A percentile compares a stretch with the other conserved stretches of the same genome.
These are phyloP conservation scores for Naganishia sp. DNA, from an alignment of 1,284 basidiomycete genomes.

Conservation along the genomic window DNA sequence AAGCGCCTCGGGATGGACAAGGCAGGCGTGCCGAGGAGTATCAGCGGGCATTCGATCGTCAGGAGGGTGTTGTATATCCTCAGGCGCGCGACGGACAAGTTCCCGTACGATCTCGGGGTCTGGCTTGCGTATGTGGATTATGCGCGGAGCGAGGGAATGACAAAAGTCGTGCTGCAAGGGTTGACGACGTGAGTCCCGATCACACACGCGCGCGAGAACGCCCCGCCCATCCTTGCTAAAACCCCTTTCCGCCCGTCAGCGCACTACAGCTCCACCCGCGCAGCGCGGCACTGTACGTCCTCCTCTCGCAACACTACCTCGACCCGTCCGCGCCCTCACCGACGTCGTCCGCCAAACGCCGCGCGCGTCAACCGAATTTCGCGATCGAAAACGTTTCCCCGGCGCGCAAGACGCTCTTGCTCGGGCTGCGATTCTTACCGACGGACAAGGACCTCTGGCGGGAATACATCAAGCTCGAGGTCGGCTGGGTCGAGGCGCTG, in stretches of 20 bases:
- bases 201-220: too few relatives aligned
- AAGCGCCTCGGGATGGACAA: conserved; percentile 58
- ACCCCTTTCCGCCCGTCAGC: conserved; percentile 51
- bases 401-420: conserved; percentile 79
- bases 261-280: conserved; percentile 85
- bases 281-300: conserved; percentile 75
- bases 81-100: conserved; percentile 82
- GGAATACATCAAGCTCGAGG: conserved; percentile 87
- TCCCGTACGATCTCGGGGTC: conserved; percentile 80
- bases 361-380: conserved; percentile 42
- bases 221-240: too few relatives aligned
- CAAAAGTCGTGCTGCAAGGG: conserved; percentile 72
- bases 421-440: conserved; percentile 75
- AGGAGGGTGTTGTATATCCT: conserved; percentile 84
- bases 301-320: conserved; percentile 83
- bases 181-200: conserved; percentile 60
- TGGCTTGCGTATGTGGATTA: conserved; percentile 88
- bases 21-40: conserved; percentile 59
- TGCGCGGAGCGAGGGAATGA: conserved; percentile 76
- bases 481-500: conserved; percentile 82
- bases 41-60: conserved; percentile 80
- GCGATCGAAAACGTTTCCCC: conserved; percentile 56
- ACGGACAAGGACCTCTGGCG: conserved; percentile 74
- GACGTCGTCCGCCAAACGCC: conserved; percentile 29
- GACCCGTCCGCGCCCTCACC: conserved; percentile 65